Evolutionary conservation across 305 asterid genomes (phyloP).

Genomic region (Ruellia speciosa): DNA sequence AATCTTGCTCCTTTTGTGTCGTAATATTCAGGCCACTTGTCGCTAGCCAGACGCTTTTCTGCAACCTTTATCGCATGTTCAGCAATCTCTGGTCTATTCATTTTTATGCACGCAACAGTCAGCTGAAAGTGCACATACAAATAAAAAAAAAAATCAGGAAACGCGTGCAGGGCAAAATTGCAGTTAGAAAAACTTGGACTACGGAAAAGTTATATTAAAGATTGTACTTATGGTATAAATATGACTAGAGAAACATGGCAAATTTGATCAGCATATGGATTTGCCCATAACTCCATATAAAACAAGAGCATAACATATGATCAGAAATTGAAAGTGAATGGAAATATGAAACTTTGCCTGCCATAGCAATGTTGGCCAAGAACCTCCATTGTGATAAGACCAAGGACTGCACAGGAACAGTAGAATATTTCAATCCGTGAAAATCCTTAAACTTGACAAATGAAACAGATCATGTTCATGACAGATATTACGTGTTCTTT

Average conservation of each 20-base stretch:
- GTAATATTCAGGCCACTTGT: constrained; percentile 91
- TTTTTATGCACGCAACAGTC: constrained; percentile 85
- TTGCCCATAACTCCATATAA: neutral
- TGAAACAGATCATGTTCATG: constrained; percentile 6
- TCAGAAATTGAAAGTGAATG: neutral
- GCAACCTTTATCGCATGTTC: constrained; percentile 72
- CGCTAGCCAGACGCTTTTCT: constrained; percentile 55
- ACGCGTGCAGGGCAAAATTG: too few relatives aligned
- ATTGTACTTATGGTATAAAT: too few relatives aligned
- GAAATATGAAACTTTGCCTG: constrained; percentile 41
- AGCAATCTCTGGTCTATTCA: constrained; percentile 79
- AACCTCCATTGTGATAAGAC: constrained; percentile 97
- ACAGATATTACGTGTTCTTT: constrained; percentile 65
- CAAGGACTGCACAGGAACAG: constrained; percentile 66
- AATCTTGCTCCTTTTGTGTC: constrained; percentile 88
- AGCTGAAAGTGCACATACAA: constrained; percentile 36
- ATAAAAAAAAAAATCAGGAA: neutral
- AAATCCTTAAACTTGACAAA: constrained; percentile 7
- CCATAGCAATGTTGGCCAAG: constrained; percentile 98
- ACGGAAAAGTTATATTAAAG: neutral
- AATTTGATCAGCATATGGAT: neutral
- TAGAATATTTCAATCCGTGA: constrained; percentile 14
- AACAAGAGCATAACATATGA: neutral
- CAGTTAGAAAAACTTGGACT: neutral
- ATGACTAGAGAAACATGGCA: too few relatives aligned